These are phyloP conservation scores for Talaromyces nanjingensis DNA, from an alignment of 495 filamentous ascomycete genomes.

Conservation along the genomic window DNA sequence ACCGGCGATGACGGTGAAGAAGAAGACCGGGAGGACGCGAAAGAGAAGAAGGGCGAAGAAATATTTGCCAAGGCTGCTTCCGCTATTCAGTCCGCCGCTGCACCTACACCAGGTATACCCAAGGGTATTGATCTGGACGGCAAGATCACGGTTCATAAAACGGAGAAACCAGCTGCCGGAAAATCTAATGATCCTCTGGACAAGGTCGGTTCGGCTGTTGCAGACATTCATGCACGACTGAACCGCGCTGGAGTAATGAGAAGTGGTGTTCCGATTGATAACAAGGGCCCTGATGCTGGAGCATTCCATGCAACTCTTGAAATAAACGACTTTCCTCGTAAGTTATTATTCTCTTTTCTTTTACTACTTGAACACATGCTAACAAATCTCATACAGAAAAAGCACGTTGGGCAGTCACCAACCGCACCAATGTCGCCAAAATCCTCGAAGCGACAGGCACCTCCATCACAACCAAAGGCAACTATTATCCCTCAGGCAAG, in stretches of 20 bases:
- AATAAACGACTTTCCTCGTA: slow-evolving; percentile 97
- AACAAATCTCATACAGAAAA: slow-evolving; percentile 54
- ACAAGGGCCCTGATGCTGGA: slow-evolving; percentile 95
- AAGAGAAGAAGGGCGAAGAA: slow-evolving; percentile 48
- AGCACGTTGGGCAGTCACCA: slow-evolving; percentile 97
- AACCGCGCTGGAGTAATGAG: slow-evolving; percentile 80
- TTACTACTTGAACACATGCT: slow-evolving; percentile 10
- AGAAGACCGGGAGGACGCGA: slow-evolving; percentile 67
- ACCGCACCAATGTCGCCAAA: slow-evolving; percentile 97
- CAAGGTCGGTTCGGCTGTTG: slow-evolving; percentile 76
- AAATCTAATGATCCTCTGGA: slow-evolving; percentile 65
- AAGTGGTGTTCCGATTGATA: slow-evolving; percentile 92
- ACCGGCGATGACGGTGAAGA: slow-evolving; percentile 86
- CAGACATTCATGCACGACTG: slow-evolving; percentile 77
- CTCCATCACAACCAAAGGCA: slow-evolving; percentile 96
- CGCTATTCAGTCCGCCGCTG: slow-evolving; percentile 50
- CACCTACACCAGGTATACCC: slow-evolving; percentile 43
- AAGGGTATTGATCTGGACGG: slow-evolving; percentile 63
- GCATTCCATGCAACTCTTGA: slow-evolving; percentile 96
- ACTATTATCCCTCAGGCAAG: slow-evolving; percentile 77
- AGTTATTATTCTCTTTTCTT: slow-evolving; percentile 22
- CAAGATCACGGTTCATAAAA: slow-evolving; percentile 75
- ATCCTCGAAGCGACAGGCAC: slow-evolving; percentile 93
- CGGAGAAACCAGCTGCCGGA: slow-evolving; percentile 47
- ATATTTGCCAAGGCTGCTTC: slow-evolving; percentile 59